Conservation (phyloP, 2,329 filamentous ascomycete species). For the Thielaviopsis ethacetica region DNA sequence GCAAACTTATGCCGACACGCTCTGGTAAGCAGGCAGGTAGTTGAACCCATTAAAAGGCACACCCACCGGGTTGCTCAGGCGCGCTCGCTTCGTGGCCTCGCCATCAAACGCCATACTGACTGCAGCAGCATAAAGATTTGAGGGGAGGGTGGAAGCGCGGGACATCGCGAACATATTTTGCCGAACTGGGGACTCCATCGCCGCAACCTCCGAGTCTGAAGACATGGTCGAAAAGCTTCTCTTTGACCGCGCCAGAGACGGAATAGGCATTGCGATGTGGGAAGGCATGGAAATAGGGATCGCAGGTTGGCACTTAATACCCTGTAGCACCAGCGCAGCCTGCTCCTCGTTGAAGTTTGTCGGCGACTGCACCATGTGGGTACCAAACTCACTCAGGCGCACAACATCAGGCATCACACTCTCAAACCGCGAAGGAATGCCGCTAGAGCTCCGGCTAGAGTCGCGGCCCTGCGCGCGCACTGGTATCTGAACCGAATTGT, state of each 20-base stretch:
- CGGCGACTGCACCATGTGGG: neutral
- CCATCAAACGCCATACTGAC: neutral
- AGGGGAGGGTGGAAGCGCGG: neutral
- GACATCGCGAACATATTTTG: neutral
- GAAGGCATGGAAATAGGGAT: neutral
- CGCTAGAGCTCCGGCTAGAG: neutral
- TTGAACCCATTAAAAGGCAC: neutral
- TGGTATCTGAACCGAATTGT: neutral
- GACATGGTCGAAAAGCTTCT: neutral
- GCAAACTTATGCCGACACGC: neutral
- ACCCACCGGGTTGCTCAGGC: neutral
- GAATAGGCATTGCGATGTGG: neutral
- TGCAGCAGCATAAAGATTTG: neutral
- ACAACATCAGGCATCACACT: neutral
- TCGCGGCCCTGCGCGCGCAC: neutral
- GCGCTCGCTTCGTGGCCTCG: neutral
- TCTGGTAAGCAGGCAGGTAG: neutral
- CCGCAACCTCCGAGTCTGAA: neutral
- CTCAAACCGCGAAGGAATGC: neutral
- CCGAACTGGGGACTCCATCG: neutral
- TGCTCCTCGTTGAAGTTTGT: neutral
- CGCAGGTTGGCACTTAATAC: conserved; percentile 1
- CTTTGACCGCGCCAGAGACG: neutral
- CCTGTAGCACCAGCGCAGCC: conserved; percentile 5
- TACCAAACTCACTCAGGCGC: neutral